A percentile compares a stretch with the other conserved stretches of the same genome.
These are phyloP conservation scores for Polyporus tsugae DNA, from an alignment of 1,284 basidiomycete genomes.

Conservation along the genomic window DNA sequence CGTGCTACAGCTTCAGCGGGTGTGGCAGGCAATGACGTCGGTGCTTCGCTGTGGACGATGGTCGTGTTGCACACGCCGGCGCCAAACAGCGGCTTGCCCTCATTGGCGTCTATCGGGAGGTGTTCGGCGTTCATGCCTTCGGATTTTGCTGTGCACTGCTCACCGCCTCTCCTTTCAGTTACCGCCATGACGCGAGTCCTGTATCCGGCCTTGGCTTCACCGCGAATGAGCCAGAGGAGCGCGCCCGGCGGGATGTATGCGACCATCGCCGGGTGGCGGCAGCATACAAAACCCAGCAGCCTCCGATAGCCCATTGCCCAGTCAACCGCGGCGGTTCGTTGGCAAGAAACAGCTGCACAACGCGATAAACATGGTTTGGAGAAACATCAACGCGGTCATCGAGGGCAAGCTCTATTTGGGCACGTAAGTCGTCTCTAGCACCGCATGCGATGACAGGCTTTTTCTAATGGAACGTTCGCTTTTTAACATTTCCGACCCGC, in stretches of 20 bases:
- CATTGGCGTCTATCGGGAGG: slow-evolving; percentile 24
- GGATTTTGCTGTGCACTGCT: slow-evolving; percentile 29
- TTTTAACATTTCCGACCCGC: slow-evolving; percentile 12
- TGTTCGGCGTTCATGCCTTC: slow-evolving; percentile 11
- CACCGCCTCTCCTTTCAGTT: slow-evolving; percentile 40
- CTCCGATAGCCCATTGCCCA: slow-evolving; percentile 27
- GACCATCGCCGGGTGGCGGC: slow-evolving; percentile 32
- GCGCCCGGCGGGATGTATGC: slow-evolving; percentile 29
- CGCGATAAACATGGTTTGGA: slow-evolving; percentile 61
- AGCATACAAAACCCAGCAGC: slow-evolving; percentile 42
- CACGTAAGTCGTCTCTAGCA: slow-evolving; percentile 61
- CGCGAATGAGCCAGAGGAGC: slow-evolving; percentile 31
- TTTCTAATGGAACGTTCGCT: slow-evolving; percentile 27
- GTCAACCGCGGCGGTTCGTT: slow-evolving; percentile 26
- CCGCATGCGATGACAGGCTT: slow-evolving; percentile 37
- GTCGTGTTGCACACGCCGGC: slow-evolving; percentile 10
- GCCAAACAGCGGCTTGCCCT: slow-evolving; percentile 24
- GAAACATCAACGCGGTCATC: slow-evolving; percentile 77
- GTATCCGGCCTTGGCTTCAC: slow-evolving; percentile 33
- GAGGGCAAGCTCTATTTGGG: slow-evolving; percentile 75
- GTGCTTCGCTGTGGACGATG: slow-evolving; percentile 5
- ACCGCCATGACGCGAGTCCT: slow-evolving; percentile 33
- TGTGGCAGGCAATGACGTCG: slow-evolving; percentile 30
- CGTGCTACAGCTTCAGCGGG: slow-evolving; percentile 30
- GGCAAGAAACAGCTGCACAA: slow-evolving; percentile 30